phyloP scores from a whole-genome alignment of 2,329 filamentous ascomycete species.

The Paracorniculantispora psalliotae region DNA sequence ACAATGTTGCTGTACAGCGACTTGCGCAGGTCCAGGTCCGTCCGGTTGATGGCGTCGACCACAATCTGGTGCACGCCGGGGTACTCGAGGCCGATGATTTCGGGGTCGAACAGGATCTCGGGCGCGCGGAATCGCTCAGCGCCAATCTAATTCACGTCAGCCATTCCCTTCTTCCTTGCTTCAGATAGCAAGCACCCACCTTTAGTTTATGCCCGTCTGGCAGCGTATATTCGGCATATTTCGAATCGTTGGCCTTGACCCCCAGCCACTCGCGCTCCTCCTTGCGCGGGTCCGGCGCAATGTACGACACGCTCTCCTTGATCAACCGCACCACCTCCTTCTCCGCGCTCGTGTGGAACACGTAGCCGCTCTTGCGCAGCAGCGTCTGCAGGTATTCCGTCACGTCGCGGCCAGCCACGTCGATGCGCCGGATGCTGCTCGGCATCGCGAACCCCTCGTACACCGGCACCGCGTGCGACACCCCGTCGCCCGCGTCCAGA shows the following conservation, averaged over 20 bases:
- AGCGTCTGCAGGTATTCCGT: slow-evolving; percentile 92
- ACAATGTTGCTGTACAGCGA: slow-evolving; percentile 95
- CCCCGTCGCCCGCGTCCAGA: slow-evolving; percentile 89
- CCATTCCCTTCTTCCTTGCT: background rate
- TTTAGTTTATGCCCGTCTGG: slow-evolving; percentile 93
- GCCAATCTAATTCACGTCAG: slow-evolving; percentile 58
- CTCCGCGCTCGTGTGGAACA: slow-evolving; percentile 96
- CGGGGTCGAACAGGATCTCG: slow-evolving; percentile 95
- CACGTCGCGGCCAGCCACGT: slow-evolving; percentile 92
- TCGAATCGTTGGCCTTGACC: slow-evolving; percentile 70
- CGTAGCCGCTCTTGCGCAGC: slow-evolving; percentile 84
- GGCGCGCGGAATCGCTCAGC: slow-evolving; percentile 92
- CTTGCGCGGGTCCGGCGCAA: slow-evolving; percentile 82
- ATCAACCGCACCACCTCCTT: slow-evolving; percentile 98
- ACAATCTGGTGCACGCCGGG: slow-evolving; percentile 97
- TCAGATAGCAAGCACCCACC: slow-evolving; percentile 40
- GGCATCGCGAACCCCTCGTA: slow-evolving; percentile 98
- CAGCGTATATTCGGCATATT: slow-evolving; percentile 79
- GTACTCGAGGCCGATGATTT: slow-evolving; percentile 95
- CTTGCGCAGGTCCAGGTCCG: slow-evolving; percentile 93
- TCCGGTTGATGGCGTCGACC: slow-evolving; percentile 90
- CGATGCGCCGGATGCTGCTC: slow-evolving; percentile 90
- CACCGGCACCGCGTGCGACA: slow-evolving; percentile 94
- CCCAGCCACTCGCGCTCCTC: slow-evolving; percentile 96
- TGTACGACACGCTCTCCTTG: slow-evolving; percentile 91